phyloP scores from a whole-genome alignment of 306 rosid species.

The Glycine tomentella region DNA sequence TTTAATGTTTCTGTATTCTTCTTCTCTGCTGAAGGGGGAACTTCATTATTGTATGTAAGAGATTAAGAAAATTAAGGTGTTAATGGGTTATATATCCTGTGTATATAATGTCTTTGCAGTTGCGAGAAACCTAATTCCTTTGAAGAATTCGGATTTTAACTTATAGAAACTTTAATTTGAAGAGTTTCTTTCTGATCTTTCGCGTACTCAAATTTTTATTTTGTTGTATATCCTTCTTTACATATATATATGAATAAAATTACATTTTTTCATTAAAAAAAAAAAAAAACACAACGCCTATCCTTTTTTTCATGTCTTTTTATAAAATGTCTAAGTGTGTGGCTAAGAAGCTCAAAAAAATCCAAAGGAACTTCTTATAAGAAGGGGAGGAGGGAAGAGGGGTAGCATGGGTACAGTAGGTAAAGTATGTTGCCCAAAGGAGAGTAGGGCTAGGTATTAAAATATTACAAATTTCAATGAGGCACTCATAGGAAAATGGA shows the following conservation, averaged over 20 bases:
- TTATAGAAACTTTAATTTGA: neutral
- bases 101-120: neutral
- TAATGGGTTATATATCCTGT: neutral
- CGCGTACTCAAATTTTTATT: neutral
- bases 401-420: neutral
- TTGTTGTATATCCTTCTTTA: too few species aligned
- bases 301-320: too few species aligned
- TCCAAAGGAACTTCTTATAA: neutral
- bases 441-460: neutral
- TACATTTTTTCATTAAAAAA: too few species aligned
- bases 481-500: neutral
- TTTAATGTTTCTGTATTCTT: neutral
- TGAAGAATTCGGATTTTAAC: neutral
- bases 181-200: slow-evolving; percentile 6
- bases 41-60: neutral
- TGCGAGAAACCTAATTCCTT: neutral
- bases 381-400: neutral
- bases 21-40: neutral
- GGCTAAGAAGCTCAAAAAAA: too few species aligned
- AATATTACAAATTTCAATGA: too few species aligned
- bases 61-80: slow-evolving; percentile 15
- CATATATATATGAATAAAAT: too few species aligned
- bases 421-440: too few species aligned
- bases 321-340: too few species aligned
- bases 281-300: too few species aligned